These are phyloP conservation scores for Aspergillus unguis DNA, from an alignment of 2,329 filamentous ascomycete species.

Conservation along the genomic window DNA sequence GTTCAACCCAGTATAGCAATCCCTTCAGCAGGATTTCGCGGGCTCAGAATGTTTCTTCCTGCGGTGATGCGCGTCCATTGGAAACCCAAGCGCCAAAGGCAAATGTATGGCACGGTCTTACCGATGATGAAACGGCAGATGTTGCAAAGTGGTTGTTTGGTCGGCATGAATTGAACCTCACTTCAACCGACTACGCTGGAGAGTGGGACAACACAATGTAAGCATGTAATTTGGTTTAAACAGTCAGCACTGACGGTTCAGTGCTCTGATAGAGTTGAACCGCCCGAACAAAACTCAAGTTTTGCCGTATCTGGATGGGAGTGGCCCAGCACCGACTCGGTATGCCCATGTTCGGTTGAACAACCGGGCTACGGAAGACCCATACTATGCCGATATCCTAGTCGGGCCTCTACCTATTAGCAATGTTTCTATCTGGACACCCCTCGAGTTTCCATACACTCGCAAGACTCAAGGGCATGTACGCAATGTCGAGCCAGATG, in stretches of 20 bases:
- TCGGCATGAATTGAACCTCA: conserved; percentile 10
- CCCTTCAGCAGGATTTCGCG: not conserved
- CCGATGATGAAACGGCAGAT: conserved; percentile 11
- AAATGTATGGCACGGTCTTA: conserved; percentile 13
- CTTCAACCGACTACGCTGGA: conserved; percentile 6
- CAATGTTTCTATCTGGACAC: conserved; percentile 5
- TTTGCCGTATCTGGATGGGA: conserved; percentile 8
- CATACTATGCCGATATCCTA: conserved; percentile 12
- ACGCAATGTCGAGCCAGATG: conserved; percentile 14
- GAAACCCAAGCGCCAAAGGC: conserved; percentile 9
- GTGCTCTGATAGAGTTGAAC: conserved; percentile 12
- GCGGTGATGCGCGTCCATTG: conserved; percentile 6
- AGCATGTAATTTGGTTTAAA: not conserved
- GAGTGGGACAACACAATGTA: conserved; percentile 17
- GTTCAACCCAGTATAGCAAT: conserved; percentile 3
- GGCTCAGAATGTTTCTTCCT: not conserved
- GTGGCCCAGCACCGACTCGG: not conserved
- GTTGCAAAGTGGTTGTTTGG: conserved; percentile 14
- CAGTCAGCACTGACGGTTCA: not conserved
- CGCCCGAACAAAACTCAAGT: conserved; percentile 13
- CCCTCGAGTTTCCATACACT: conserved; percentile 12
- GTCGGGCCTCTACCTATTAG: conserved; percentile 13
- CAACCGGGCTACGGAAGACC: conserved; percentile 11
- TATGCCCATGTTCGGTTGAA: conserved; percentile 14
- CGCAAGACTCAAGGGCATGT: conserved; percentile 13